phyloP scores from a whole-genome alignment of 2,329 filamentous ascomycete species.

The Paramyrothecium roridum region DNA sequence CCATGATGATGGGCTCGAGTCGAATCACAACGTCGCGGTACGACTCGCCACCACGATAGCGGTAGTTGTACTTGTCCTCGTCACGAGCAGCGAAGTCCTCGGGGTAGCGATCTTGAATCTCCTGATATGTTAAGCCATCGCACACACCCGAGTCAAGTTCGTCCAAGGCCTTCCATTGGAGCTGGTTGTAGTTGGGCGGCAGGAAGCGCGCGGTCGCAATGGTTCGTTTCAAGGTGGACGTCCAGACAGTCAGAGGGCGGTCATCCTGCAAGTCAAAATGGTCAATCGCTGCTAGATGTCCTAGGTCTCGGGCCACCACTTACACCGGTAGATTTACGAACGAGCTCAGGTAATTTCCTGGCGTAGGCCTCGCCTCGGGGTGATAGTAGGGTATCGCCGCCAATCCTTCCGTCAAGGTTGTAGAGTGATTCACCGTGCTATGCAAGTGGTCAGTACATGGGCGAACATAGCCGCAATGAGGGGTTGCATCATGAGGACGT shows the following conservation, averaged over 20 bases:
- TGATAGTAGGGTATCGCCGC: slow-evolving; percentile 86
- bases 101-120: slow-evolving; percentile 87
- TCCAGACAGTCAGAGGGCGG: slow-evolving; percentile 60
- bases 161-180: slow-evolving; percentile 98
- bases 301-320: slow-evolving; percentile 23
- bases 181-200: slow-evolving; percentile 78
- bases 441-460: slow-evolving; percentile 6
- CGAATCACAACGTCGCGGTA: slow-evolving; percentile 96
- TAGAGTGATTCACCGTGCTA: slow-evolving; percentile 93
- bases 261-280: slow-evolving; percentile 41
- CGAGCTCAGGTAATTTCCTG: slow-evolving; percentile 75
- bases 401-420: slow-evolving; percentile 87
- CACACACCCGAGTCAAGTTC: slow-evolving; percentile 96
- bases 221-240: slow-evolving; percentile 69
- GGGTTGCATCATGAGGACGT: neutral
- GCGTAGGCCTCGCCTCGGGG: slow-evolving; percentile 86
- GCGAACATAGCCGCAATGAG: neutral
- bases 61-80: slow-evolving; percentile 99
- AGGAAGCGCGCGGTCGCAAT: slow-evolving; percentile 88
- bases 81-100: slow-evolving; percentile 95
- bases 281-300: no score
- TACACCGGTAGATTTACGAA: slow-evolving; percentile 83
- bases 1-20: slow-evolving; percentile 99
- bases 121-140: slow-evolving; percentile 92
- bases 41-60: slow-evolving; percentile 93